Evolutionary conservation across 768 basidiomycete genomes (phyloP), one percentile per base, ranked within the genome.

Genomic region (Rhodotorula diobovata): DNA sequence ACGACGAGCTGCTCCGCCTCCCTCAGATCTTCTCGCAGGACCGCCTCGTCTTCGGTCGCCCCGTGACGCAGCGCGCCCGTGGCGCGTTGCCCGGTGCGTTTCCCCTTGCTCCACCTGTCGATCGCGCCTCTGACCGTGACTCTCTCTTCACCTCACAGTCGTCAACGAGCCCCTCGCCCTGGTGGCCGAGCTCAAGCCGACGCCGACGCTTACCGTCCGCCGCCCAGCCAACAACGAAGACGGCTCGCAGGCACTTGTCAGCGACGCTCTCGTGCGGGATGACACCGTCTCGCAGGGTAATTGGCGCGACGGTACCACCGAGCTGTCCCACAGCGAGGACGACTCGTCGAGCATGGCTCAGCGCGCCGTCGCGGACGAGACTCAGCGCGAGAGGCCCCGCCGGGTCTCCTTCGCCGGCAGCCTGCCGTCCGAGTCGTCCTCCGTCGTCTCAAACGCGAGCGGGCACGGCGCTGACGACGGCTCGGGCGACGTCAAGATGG

Each of bases 21-120:
- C n/a, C n/a, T 14, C 53, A 71, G 70, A 57, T 71, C 32, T 23
- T 39, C 5, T 2, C 30, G 4, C 55, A 55, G 23, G 65, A 71
- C 50, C 3, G 10, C 28, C 32, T 71, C 61, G 62, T 55, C 37
- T 71, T 71, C 23, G 70, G 70, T 23, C 55, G 62, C 1, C 23
- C 32, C 12, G 62, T 71, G 39, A 48, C 35, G 51, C 35, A 51
- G 20, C 14, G 25, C 25, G 25, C n/a, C 39, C 25, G 15, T n/a
- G 30, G 62, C 34, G 1, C 58, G 58, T 43, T 10, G n/a, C 39
- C 10, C 28, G 37, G 16, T 46, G 11, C 35, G 39, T 5, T 14
- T 12, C 39, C 9, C 8, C 37, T 30, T n/a, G 4, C 39, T 15
- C 56, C 23, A 28, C 45, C 45, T 21, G 18, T 46, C 20, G 53